These are phyloP conservation scores for Solanum piurae DNA, from an alignment of 257 asterid species.

Conservation along the genomic window DNA sequence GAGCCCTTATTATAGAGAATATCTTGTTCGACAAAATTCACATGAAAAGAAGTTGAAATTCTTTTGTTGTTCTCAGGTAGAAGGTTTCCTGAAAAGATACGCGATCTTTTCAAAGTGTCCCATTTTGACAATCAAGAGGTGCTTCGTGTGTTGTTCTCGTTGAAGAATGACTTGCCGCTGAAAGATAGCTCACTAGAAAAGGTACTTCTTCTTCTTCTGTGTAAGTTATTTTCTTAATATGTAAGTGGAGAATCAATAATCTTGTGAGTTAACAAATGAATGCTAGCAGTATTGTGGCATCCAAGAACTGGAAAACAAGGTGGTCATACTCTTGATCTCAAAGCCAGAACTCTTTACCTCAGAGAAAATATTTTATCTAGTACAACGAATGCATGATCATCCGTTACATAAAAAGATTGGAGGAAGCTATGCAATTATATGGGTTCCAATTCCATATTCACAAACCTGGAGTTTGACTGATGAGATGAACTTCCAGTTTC, in stretches of 20 bases:
- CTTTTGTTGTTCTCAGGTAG: constrained; percentile 22
- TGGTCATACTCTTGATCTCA: constrained; percentile 57
- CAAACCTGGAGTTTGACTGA: constrained; percentile 31
- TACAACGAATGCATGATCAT: constrained; percentile 36
- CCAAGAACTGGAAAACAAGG: constrained; percentile 44
- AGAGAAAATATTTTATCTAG: constrained; percentile 35
- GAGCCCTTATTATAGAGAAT: neutral
- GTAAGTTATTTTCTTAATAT: neutral
- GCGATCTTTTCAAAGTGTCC: constrained; percentile 21
- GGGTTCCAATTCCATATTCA: constrained; percentile 48
- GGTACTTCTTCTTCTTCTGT: constrained; percentile 15
- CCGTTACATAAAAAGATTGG: constrained; percentile 6
- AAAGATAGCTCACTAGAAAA: constrained; percentile 23
- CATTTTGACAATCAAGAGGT: constrained; percentile 47
- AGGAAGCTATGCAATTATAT: constrained; percentile 30
- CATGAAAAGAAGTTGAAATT: neutral
- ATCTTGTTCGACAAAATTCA: neutral
- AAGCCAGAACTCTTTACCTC: constrained; percentile 44
- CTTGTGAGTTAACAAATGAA: neutral
- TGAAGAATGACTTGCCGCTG: constrained; percentile 32
- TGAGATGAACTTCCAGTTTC: constrained; percentile 25
- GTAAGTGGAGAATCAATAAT: neutral
- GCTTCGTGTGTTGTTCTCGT: constrained; percentile 35
- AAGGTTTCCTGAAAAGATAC: constrained; percentile 38
- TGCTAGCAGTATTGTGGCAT: constrained; percentile 23